Base-by-base conservation (phyloP, 2,329 filamentous ascomycete species). In the Colletotrichum tropicicola region DNA sequence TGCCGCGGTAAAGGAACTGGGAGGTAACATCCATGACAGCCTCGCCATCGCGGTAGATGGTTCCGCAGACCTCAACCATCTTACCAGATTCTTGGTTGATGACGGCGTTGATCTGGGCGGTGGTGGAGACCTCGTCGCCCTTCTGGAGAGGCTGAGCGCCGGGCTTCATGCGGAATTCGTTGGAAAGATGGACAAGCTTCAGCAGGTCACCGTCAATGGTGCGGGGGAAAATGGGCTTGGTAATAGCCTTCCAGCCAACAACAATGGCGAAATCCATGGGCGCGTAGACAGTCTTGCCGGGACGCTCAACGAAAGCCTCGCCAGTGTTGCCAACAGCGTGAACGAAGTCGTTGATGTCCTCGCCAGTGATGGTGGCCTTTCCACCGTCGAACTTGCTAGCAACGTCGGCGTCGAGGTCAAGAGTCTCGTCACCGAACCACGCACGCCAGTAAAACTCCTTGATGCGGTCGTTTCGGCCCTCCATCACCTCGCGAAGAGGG, bases 31-130 rank as follows among this genome's bases (percentile, higher is more conserved):
- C 94, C 96, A 99, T 99, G 68, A 99, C 93, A 6, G 94, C 86
- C 77, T 92, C 80, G 25, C 91, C 91, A 57, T 94, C 89, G 44
- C 96, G 91, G 57, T 87, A 91, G 73, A 99, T 97, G 6, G 96
- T 99, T 68, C 96, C 96, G 73, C 94, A 98, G n/a, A 99, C 95
- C 80, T 99, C 97, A 17, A 99, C 97, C 94, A 99, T 98, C 86
- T 99, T 99, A 49, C 96, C 96, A 65, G 96, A 94, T 13, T 97
- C 94, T 78, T 99, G 94, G 82, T 98, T 99, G 83, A 99, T 91
- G 73, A 99, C 94, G 15, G 96, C 94, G 73, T 99, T 98, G 82
- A 99, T 92, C 77, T 97, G 94, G 44, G 96, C 96, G 59, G 93
- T 97, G 3, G 96, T 98, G 68, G 93, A 90, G 19, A 99, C 88